These are phyloP conservation scores for Phytophthora chlamydospora DNA, from an alignment of 352 stramenopile species.

Conservation along the genomic window DNA sequence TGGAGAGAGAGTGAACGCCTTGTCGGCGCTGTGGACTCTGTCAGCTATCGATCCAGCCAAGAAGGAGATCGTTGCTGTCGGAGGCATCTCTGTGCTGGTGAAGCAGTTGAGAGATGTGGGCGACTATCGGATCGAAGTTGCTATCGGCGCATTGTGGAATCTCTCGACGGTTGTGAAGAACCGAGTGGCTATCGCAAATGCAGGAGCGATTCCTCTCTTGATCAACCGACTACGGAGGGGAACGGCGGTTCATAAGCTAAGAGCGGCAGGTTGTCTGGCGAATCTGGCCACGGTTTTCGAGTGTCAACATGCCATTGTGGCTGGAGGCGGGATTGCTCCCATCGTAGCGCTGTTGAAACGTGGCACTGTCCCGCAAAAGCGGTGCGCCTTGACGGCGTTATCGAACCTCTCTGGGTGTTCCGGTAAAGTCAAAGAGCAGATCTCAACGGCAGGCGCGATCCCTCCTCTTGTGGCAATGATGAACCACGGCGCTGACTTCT, in stretches of 20 bases:
- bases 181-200: constrained; percentile 8
- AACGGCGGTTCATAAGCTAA: constrained; percentile 4
- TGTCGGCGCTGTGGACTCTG: constrained; percentile 13
- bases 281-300: constrained; percentile 4
- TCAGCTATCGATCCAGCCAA: constrained; percentile 5
- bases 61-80: constrained; percentile 1
- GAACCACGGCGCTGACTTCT: neutral
- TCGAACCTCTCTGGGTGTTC: neutral
- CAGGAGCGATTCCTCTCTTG: constrained; percentile 8
- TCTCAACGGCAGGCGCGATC: neutral
- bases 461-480: constrained; percentile 2
- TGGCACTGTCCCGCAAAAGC: constrained; percentile 5
- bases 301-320: constrained; percentile 3
- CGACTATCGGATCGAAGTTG: constrained; percentile 15
- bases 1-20: constrained; percentile 9
- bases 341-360: constrained; percentile 6
- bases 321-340: constrained; percentile 6
- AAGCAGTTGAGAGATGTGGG: neutral
- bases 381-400: constrained; percentile 1
- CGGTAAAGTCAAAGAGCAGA: neutral
- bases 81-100: constrained; percentile 8
- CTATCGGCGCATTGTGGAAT: constrained; percentile 12
- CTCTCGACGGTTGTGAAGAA: constrained; percentile 17
- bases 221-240: neutral
- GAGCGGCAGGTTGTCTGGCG: neutral